Evolutionary conservation across 768 basidiomycete genomes (phyloP).

Genomic region (Leccinum subgranulosum): DNA sequence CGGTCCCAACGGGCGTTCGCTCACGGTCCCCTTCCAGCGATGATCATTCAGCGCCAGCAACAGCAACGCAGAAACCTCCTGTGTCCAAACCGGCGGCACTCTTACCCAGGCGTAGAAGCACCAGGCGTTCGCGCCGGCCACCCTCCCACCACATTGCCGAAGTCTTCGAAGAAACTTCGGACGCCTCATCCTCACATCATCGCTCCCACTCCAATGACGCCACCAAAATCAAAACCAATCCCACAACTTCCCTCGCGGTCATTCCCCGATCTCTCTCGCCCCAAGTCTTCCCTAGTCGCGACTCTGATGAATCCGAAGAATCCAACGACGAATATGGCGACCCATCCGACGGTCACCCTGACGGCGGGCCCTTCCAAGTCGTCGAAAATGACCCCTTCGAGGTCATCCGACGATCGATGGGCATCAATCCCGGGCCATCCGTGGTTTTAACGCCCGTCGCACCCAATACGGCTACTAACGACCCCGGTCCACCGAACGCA

Average conservation of each 20-base stretch:
- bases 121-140: no score
- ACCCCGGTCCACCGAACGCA: not conserved
- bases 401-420: conserved; percentile 14
- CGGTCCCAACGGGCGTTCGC: no score
- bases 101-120: no score
- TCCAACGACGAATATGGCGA: conserved; percentile 22
- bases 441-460: not conserved
- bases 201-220: no score
- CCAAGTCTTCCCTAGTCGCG: no score
- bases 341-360: no score
- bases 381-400: conserved; percentile 30
- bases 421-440: not conserved
- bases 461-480: not conserved
- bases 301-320: not conserved
- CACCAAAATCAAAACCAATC: no score
- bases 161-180: not conserved
- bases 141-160: conserved; percentile 18
- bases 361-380: conserved; percentile 18
- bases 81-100: no score
- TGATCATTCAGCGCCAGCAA: no score
- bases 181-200: not conserved
- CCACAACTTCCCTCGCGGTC: not conserved
- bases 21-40: no score
- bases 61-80: no score
- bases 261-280: not conserved